phyloP scores from a whole-genome alignment of 441 rosid genomes.

The Erodium chrysanthum region DNA sequence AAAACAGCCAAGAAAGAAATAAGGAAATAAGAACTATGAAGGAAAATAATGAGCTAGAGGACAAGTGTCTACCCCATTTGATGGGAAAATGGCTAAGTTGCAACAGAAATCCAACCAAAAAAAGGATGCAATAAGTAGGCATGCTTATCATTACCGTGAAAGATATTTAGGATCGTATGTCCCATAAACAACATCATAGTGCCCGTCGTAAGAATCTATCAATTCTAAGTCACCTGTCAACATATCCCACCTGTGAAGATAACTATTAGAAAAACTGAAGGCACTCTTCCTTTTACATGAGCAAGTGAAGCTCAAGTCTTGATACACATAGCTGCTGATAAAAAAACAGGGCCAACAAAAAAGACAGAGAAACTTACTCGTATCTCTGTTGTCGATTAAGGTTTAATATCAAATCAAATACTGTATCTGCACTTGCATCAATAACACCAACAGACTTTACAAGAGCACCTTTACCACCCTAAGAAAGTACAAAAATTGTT shows the following conservation, averaged over 20 bases:
- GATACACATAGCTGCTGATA: too few species aligned
- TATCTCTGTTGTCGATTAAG: conserved; percentile 77
- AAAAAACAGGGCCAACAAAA: conserved; percentile 13
- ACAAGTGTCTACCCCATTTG: too few species aligned
- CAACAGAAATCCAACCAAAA: conserved; percentile 3
- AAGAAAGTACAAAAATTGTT: conserved; percentile 21
- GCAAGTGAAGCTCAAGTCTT: too few species aligned
- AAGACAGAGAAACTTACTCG: conserved; percentile 47
- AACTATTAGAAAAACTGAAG: conserved; percentile 25
- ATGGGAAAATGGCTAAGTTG: not conserved
- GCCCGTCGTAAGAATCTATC: conserved; percentile 79
- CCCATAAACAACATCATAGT: conserved; percentile 79
- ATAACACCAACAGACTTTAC: conserved; percentile 84
- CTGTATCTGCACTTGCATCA: conserved; percentile 80
- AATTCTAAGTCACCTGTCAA: conserved; percentile 83
- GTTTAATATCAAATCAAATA: conserved; percentile 69
- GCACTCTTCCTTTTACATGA: too few species aligned
- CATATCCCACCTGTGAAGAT: conserved; percentile 83
- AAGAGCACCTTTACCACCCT: conserved; percentile 74
- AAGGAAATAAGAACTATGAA: too few species aligned
- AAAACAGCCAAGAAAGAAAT: too few species aligned
- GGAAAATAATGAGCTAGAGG: too few species aligned
- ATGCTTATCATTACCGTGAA: conserved; percentile 42
- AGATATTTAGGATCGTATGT: conserved; percentile 76
- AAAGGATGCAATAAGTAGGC: not conserved